Evolutionary conservation across 352 stramenopile species (phyloP), one percentile per base, ranked within the genome.

Genomic region (Phytophthora rubi): DNA sequence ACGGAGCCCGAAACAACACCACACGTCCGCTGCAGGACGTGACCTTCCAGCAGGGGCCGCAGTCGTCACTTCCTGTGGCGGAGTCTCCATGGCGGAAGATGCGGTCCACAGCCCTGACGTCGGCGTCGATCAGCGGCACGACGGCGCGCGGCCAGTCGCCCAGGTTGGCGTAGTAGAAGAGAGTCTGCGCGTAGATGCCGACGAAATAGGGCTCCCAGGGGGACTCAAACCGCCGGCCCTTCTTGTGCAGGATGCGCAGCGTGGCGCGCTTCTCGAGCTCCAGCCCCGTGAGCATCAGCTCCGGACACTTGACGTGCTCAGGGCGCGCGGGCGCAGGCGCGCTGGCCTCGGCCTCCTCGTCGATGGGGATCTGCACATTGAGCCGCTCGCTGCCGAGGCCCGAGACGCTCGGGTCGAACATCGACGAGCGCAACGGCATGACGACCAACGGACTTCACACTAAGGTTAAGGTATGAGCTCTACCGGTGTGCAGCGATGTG

Each of bases 1-100:
- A 85, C 12, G 75, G 71, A n/a, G 83, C 76, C 9, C 85, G 83
- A 61, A 93, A 93, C 44, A 93, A 74, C 45, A 93, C 54, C 51
- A 89, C 79, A 10, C 85, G 81, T 0, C 80, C 81, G 10, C 71
- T 75, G 32, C 58, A 79, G 8, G 81, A 89, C 66, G 80, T 91
- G 47, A 93, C 16, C 59, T 93, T 91, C 82, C 83, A 93, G 75
- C 85, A 93, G 35, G 83, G 83, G 1, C 85, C 85, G 23, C 85
- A 92, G 18, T 89, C 81, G 13, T 91, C 85, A 1, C 71, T 76
- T 0, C 8, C 54, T 48, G 13, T 37, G 48, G 55, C 44, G 2
- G 28, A 39, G 23, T 67, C 59, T 35, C 70, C 62, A 49, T 76
- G 74, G 28, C 76, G 72, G 63, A 86, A 86, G 39, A 91, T 89